phyloP scores from a whole-genome alignment of 208 protist species.

The Leishmania major region DNA sequence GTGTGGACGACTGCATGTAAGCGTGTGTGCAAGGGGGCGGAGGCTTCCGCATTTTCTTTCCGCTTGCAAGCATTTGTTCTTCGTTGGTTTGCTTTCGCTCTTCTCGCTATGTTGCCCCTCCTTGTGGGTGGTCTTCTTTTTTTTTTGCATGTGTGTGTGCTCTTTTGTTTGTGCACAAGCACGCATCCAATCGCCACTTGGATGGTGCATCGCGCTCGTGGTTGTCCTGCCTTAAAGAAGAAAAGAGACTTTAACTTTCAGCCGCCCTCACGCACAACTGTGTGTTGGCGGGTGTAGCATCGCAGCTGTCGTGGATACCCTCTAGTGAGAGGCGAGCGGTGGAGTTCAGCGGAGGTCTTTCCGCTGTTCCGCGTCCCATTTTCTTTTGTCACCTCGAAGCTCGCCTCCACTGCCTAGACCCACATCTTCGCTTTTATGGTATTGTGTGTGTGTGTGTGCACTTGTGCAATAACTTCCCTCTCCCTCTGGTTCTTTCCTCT shows the following conservation, averaged over 20 bases:
- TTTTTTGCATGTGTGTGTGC: background rate
- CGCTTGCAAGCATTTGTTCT: background rate
- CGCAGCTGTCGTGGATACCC: background rate
- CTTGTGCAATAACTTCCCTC: background rate
- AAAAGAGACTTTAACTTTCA: background rate
- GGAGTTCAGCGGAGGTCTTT: background rate
- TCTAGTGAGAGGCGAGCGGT: background rate
- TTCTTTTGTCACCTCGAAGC: background rate
- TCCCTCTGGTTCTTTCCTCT: background rate
- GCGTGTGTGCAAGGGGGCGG: background rate
- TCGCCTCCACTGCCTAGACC: background rate
- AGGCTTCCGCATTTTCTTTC: background rate
- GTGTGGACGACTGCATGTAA: too few relatives aligned
- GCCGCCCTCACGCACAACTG: background rate
- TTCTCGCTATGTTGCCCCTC: background rate
- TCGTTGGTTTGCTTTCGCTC: background rate
- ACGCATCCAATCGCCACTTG: background rate
- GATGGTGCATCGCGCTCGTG: background rate
- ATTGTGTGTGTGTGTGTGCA: background rate
- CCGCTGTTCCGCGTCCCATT: background rate
- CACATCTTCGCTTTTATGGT: background rate
- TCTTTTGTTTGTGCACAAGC: background rate
- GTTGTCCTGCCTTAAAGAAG: background rate
- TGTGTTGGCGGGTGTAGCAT: background rate
- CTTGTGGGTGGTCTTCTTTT: background rate